Percentiles rank a stretch among this genome's conserved stretches.
phyloP scores from a whole-genome alignment of 2,329 filamentous ascomycete species.

The Huntiella abstrusa region DNA sequence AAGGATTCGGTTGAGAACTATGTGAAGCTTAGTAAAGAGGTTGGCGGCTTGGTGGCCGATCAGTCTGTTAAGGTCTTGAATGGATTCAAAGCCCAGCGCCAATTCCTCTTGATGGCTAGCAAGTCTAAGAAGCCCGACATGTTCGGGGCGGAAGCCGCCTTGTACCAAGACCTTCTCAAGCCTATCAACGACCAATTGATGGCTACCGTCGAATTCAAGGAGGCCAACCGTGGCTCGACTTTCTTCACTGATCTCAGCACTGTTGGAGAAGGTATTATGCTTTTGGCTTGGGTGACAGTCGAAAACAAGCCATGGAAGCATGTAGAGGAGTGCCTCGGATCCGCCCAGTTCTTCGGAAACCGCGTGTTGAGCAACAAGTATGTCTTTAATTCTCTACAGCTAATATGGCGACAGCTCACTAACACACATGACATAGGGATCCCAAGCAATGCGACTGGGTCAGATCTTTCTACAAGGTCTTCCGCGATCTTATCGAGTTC shows the following conservation, averaged over 20 bases:
- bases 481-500: slow-evolving; percentile 66
- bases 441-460: slow-evolving; percentile 72
- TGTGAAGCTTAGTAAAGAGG: slow-evolving; percentile 54
- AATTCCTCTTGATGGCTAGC: slow-evolving; percentile 71
- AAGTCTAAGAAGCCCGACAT: slow-evolving; percentile 84
- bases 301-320: slow-evolving; percentile 70
- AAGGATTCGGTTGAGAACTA: slow-evolving; percentile 56
- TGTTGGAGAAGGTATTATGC: slow-evolving; percentile 76
- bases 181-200: slow-evolving; percentile 72
- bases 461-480: slow-evolving; percentile 78
- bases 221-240: slow-evolving; percentile 56
- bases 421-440: slow-evolving; percentile 34
- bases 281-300: slow-evolving; percentile 77
- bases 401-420: background rate
- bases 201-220: slow-evolving; percentile 61
- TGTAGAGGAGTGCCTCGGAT: slow-evolving; percentile 63
- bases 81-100: slow-evolving; percentile 69
- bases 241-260: slow-evolving; percentile 69
- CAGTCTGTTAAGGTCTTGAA: slow-evolving; percentile 44
- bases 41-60: slow-evolving; percentile 61
- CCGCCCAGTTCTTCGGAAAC: slow-evolving; percentile 89
- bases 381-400: background rate
- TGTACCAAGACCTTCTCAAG: slow-evolving; percentile 62
- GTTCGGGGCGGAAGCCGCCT: slow-evolving; percentile 35
- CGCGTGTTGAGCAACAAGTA: slow-evolving; percentile 49